Evolutionary conservation across 2,329 filamentous ascomycete genomes (phyloP), one percentile per base, ranked within the genome.

Genomic region (Colletotrichum salicis): DNA sequence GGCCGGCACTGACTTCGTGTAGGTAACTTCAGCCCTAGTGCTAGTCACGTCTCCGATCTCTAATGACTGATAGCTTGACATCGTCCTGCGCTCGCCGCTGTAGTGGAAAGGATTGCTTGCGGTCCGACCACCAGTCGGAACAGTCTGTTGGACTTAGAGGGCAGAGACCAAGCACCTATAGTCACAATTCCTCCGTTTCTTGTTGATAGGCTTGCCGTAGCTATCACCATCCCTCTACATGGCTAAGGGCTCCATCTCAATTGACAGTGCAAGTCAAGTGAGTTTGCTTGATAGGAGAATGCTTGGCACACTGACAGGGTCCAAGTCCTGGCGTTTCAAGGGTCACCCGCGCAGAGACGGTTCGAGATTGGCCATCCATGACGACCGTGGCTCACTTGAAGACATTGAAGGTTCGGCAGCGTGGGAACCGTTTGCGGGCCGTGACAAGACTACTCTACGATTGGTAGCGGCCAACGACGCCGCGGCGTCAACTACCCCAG

Each of bases 351-450:
- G 51, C 6, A 29, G 51, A n/a, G 24, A 64, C n/a, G 54, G 24
- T 48, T 55, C 33, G 55, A 59, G 55, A 45, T 54, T 55, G 59
- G 33, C 54, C 48, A 60, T 72, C 55, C 55, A 72, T 72, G 70
- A 72, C 70, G 70, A 70, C 54, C 27, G 35, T 52, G 19, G 33
- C 52, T 27, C 19, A 3, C 52, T 3, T 7, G 71, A 33, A 55
- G 59, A 37, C 13, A 54, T 45, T 56, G 27, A 68, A 45, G 60
- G 58, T 58, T 66, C 58, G 24, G 51, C 67, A 60, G 65, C 66
- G 22, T 48, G 45, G 27, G 41, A 48, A 48, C 65, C 55, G 65
- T 56, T 69, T 69, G 70, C 65, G 70, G 64, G 45, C 54, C 59
- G 48, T 33, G 41, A 22, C 27, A 33, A 55, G 33, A 55, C 55